Evolutionary conservation across 2,329 filamentous ascomycete species (phyloP).

Genomic region (Pseudonectria foliicola): DNA sequence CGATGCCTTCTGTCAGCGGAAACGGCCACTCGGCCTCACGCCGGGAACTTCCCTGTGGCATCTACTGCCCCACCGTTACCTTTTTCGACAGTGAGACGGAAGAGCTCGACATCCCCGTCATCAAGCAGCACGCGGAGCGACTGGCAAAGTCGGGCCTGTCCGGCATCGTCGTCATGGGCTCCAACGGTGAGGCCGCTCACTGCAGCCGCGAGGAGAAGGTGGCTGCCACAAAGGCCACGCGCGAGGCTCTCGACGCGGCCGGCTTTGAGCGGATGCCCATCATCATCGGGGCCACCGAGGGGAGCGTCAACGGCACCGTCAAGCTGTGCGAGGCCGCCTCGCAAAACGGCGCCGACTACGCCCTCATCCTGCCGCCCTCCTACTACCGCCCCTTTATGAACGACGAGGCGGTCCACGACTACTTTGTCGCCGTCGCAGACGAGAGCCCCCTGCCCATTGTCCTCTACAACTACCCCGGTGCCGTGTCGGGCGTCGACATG

Average conservation of each 20-base stretch:
- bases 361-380: constrained; percentile 70
- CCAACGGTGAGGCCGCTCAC: constrained; percentile 85
- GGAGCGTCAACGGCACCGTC: constrained; percentile 74
- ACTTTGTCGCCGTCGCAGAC: constrained; percentile 70
- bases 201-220: constrained; percentile 71
- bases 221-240: constrained; percentile 67
- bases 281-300: constrained; percentile 74
- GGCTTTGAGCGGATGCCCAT: constrained; percentile 71
- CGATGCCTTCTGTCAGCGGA: constrained; percentile 21
- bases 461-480: constrained; percentile 87
- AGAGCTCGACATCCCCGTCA: constrained; percentile 71
- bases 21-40: constrained; percentile 25
- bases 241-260: constrained; percentile 74
- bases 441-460: constrained; percentile 69
- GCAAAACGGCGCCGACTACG: constrained; percentile 69
- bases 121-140: constrained; percentile 74
- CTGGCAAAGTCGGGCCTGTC: constrained; percentile 71
- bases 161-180: constrained; percentile 80
- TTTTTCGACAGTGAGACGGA: constrained; percentile 82
- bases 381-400: constrained; percentile 77
- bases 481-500: constrained; percentile 81
- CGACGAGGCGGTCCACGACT: constrained; percentile 65
- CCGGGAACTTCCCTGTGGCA: constrained; percentile 65
- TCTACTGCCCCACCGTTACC: constrained; percentile 85
- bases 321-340: constrained; percentile 61